Percentiles rank a stretch among this genome's conserved stretches.
Conservation (phyloP, 352 stramenopile species). For the Globisporangium lucens region DNA sequence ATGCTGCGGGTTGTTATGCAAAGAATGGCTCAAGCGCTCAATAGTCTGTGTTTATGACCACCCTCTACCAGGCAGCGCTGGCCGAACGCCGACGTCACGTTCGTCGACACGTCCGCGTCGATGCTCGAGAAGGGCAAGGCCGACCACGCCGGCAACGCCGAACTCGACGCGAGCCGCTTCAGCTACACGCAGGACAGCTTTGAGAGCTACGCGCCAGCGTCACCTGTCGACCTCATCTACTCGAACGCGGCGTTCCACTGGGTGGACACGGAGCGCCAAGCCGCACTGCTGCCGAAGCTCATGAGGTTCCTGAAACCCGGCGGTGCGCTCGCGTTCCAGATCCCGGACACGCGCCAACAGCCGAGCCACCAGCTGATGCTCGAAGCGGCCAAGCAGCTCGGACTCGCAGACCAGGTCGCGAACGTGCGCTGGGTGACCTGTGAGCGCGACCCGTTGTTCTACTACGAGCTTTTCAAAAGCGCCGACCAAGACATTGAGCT, state of each 20-base stretch:
- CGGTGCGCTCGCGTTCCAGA: constrained; percentile 70
- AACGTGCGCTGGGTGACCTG: constrained; percentile 68
- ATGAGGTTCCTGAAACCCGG: constrained; percentile 61
- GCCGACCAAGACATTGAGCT: constrained; percentile 23
- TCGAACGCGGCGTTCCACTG: constrained; percentile 73
- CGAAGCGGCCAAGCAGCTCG: constrained; percentile 42
- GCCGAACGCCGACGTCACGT: constrained; percentile 43
- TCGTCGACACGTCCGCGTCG: constrained; percentile 56
- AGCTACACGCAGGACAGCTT: constrained; percentile 58
- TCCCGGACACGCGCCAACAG: constrained; percentile 58
- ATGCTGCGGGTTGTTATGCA: background rate
- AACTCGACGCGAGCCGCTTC: constrained; percentile 24
- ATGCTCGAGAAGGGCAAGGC: constrained; percentile 50
- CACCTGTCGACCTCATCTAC: constrained; percentile 64
- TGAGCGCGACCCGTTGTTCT: constrained; percentile 55
- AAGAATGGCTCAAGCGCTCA: background rate
- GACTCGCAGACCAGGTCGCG: constrained; percentile 31
- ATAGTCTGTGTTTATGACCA: background rate
- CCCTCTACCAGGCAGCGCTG: constrained; percentile 37
- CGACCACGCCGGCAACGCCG: constrained; percentile 35
- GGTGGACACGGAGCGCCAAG: constrained; percentile 50
- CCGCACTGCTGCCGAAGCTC: constrained; percentile 42
- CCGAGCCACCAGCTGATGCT: constrained; percentile 62
- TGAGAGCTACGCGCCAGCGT: constrained; percentile 37
- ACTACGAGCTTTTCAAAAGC: constrained; percentile 63